Conservation (phyloP, 805 yeast genomes). For the Grigorovia yakushimaensis region DNA sequence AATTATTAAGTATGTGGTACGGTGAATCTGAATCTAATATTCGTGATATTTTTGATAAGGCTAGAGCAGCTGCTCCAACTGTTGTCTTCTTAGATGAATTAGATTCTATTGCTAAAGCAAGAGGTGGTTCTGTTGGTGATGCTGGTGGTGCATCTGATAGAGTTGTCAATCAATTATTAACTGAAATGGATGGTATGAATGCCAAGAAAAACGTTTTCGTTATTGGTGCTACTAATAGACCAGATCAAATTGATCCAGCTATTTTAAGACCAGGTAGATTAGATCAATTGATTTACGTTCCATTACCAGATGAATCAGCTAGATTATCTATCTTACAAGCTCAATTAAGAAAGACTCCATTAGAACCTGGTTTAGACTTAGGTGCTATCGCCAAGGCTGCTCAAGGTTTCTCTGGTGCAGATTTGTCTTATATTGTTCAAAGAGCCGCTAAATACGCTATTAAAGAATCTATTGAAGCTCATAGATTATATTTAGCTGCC, state of each 20-base stretch:
- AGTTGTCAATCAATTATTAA: conserved; percentile 91
- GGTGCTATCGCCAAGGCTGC: conserved; percentile 85
- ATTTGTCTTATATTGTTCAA: conserved; percentile 91
- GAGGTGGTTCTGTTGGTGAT: conserved; percentile 92
- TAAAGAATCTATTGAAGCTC: conserved; percentile 93
- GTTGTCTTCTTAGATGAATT: conserved; percentile 97
- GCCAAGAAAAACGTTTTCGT: conserved; percentile 98
- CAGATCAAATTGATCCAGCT: conserved; percentile 99
- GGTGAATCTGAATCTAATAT: conserved; percentile 98
- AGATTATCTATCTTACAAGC: conserved; percentile 89
- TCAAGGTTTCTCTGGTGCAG: conserved; percentile 99
- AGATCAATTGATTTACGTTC: conserved; percentile 96
- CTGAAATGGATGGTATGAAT: conserved; percentile 99
- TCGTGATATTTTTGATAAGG: conserved; percentile 95
- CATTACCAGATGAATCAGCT: conserved; percentile 93
- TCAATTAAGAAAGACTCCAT: conserved; percentile 95
- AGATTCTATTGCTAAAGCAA: conserved; percentile 95
- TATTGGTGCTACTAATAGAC: conserved; percentile 98
- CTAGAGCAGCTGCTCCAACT: conserved; percentile 99
- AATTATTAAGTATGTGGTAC: conserved; percentile 89
- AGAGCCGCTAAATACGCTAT: conserved; percentile 98
- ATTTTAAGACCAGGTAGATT: conserved; percentile 97
- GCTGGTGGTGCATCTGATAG: conserved; percentile 99
- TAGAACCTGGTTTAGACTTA: conserved; percentile 92
- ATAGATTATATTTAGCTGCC: conserved; percentile 35